A percentile compares a stretch with the other conserved stretches of the same genome.
These are phyloP conservation scores for Colletotrichum theobromicola DNA, from an alignment of 2,329 filamentous ascomycete genomes.

Conservation along the genomic window DNA sequence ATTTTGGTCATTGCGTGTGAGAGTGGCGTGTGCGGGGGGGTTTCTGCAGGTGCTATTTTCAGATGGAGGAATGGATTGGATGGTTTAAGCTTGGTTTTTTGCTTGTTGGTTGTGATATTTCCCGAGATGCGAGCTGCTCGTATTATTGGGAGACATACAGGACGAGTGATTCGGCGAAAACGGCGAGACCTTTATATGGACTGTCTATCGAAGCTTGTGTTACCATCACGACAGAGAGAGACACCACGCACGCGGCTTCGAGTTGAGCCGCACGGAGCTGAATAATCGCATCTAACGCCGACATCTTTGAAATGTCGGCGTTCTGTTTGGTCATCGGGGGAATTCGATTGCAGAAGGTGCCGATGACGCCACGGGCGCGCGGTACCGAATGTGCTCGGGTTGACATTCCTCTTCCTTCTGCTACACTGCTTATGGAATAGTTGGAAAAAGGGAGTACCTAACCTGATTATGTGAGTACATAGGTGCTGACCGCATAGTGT, in stretches of 20 bases:
- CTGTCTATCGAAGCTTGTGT: not conserved
- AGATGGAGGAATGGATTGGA: not conserved
- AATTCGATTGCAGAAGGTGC: not conserved
- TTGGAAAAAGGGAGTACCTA: not conserved
- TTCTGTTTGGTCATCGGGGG: not conserved
- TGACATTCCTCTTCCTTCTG: not conserved
- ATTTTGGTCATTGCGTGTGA: not conserved
- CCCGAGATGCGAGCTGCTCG: not conserved
- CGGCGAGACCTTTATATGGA: not conserved
- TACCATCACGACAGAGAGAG: not conserved
- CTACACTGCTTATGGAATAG: not conserved
- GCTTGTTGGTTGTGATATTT: not conserved
- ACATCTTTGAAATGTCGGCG: not conserved
- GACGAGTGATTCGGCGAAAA: not conserved
- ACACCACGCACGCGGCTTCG: not conserved
- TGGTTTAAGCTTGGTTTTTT: not conserved
- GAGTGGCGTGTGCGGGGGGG: not conserved
- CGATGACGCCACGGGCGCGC: not conserved
- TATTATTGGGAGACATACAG: not conserved
- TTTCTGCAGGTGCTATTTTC: not conserved
- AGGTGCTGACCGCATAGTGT: not conserved
- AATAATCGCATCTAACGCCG: not conserved
- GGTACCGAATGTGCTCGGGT: not conserved
- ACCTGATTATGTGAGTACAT: not conserved
- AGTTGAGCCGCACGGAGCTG: conserved; percentile 11